phyloP scores from a whole-genome alignment of 345 rosid genomes.

The Eucalyptus pumila region DNA sequence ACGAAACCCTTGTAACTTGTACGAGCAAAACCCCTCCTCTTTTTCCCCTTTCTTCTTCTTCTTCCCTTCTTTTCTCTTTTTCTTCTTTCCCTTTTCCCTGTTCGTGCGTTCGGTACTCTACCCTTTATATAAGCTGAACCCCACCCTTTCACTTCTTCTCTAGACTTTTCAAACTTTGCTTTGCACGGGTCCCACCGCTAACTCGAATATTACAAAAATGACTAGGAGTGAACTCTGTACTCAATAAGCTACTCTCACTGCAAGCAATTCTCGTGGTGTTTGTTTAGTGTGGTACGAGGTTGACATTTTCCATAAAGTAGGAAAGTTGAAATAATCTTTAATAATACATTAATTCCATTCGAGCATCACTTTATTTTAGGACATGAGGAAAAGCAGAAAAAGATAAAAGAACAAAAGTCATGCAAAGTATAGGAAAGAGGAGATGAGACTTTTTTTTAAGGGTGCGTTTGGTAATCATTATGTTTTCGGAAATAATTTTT shows the following conservation, averaged over 20 bases:
- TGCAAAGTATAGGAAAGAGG: background rate
- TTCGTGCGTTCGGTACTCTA: no score
- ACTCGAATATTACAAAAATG: background rate
- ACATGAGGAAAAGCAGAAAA: background rate
- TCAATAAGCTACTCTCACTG: background rate
- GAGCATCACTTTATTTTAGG: background rate
- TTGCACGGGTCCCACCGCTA: no score
- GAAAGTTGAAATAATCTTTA: background rate
- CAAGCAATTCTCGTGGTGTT: background rate
- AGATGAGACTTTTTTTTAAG: background rate
- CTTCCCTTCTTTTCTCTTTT: no score
- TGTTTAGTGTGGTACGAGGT: background rate
- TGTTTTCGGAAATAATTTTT: rapidly evolving
- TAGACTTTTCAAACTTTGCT: no score
- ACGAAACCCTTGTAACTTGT: no score
- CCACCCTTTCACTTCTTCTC: no score
- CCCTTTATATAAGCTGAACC: no score
- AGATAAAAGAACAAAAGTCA: background rate
- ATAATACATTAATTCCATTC: background rate
- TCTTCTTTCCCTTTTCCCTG: no score
- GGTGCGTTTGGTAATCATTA: rapidly evolving
- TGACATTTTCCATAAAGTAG: background rate
- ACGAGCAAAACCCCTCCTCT: no score
- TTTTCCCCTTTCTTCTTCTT: no score
- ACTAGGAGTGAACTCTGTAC: background rate